Percentiles rank a stretch among this genome's conserved stretches.
phyloP scores from a whole-genome alignment of 2,329 filamentous ascomycete genomes.

The Colletotrichum tofieldiae region DNA sequence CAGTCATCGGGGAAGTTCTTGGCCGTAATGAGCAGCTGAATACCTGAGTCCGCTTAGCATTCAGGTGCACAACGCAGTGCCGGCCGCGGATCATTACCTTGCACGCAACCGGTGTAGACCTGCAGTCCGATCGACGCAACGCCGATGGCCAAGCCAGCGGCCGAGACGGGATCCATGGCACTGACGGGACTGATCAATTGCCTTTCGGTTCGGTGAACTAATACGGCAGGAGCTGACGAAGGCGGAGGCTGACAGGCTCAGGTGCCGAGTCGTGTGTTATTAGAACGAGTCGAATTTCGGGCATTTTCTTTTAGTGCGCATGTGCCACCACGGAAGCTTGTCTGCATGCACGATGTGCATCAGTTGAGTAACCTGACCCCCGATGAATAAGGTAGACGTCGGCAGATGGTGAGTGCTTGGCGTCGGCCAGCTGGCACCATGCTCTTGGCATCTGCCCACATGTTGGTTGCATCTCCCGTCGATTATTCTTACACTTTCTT shows the following conservation, averaged over 20 bases:
- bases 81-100: constrained; percentile 48
- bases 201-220: not conserved
- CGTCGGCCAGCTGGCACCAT: not conserved
- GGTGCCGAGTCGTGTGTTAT: not conserved
- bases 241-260: not conserved
- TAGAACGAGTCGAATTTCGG: not conserved
- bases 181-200: not conserved
- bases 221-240: not conserved
- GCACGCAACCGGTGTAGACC: constrained; percentile 63
- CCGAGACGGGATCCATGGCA: constrained; percentile 61
- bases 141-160: constrained; percentile 59
- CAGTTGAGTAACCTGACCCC: not conserved
- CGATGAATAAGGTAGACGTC: no score
- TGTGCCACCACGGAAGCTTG: not conserved
- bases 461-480: not conserved
- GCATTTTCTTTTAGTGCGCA: not conserved
- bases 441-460: not conserved
- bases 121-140: constrained; percentile 63
- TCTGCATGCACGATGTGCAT: constrained; percentile 1
- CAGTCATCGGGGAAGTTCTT: constrained; percentile 64
- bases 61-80: not conserved
- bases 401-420: not conserved
- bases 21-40: constrained; percentile 65
- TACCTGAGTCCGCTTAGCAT: constrained; percentile 51
- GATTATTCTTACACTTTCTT: not conserved